phyloP scores from a whole-genome alignment of 1,284 basidiomycete genomes.

The Porogramme epimiltina region DNA sequence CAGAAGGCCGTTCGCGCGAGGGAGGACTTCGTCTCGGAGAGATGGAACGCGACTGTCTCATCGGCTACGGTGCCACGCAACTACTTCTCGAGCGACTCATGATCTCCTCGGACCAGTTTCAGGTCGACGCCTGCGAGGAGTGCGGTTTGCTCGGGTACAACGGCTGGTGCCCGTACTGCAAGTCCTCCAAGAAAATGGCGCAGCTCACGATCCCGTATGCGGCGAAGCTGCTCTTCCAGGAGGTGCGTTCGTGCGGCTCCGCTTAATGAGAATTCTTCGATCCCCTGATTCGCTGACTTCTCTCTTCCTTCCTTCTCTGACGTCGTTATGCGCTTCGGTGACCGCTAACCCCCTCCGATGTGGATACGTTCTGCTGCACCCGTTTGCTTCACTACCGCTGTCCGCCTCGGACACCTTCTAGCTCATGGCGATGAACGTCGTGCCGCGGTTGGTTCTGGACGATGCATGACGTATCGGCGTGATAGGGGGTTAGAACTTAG shows the following conservation, averaged over 20 bases:
- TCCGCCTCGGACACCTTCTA: slow-evolving; percentile 32
- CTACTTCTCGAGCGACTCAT: slow-evolving; percentile 94
- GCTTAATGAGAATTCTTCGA: background rate
- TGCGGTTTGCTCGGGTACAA: slow-evolving; percentile 98
- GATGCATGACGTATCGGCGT: slow-evolving; percentile 55
- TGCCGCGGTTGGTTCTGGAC: slow-evolving; percentile 83
- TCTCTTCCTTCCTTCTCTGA: background rate
- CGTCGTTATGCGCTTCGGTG: background rate
- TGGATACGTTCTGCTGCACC: background rate
- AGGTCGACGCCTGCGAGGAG: slow-evolving; percentile 93
- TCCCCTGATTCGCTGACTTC: background rate
- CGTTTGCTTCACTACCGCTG: background rate
- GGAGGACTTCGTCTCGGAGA: slow-evolving; percentile 97
- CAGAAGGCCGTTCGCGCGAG: slow-evolving; percentile 96
- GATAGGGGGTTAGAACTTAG: too few species aligned
- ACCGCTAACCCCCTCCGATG: too few species aligned
- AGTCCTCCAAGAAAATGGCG: slow-evolving; percentile 94
- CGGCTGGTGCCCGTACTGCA: slow-evolving; percentile 95
- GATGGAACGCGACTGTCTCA: slow-evolving; percentile 98
- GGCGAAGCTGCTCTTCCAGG: slow-evolving; percentile 96
- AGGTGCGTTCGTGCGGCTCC: slow-evolving; percentile 56
- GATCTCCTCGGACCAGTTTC: slow-evolving; percentile 98
- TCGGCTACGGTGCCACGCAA: slow-evolving; percentile 96
- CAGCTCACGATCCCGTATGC: slow-evolving; percentile 98
- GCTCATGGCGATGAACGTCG: slow-evolving; percentile 95